These are phyloP conservation scores for Blakeslea trispora DNA, from an alignment of 371 early-diverging fungal species.

Conservation along the genomic window DNA sequence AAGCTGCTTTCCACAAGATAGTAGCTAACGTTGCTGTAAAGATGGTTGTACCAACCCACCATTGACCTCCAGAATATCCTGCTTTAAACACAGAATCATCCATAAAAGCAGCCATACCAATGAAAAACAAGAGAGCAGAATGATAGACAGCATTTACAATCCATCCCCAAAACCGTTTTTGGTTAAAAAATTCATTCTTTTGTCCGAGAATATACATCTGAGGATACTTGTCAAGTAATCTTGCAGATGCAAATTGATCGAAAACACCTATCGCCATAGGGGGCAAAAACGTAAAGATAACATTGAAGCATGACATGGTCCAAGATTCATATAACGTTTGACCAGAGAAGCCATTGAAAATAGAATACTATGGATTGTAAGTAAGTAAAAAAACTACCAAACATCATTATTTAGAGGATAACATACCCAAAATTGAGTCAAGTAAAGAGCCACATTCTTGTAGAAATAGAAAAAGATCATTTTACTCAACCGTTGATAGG, in stretches of 20 bases:
- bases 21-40: slow-evolving; percentile 79
- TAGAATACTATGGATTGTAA: slow-evolving; percentile 60
- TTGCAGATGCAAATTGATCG: slow-evolving; percentile 89
- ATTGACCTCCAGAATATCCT: slow-evolving; percentile 74
- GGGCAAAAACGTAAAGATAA: slow-evolving; percentile 87
- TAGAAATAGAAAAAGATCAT: slow-evolving; percentile 91
- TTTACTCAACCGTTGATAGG: slow-evolving; percentile 87
- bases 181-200: slow-evolving; percentile 88
- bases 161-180: slow-evolving; percentile 94
- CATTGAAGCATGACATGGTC: slow-evolving; percentile 90
- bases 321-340: slow-evolving; percentile 93
- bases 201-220: slow-evolving; percentile 95
- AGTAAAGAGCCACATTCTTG: slow-evolving; percentile 94
- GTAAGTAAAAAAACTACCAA: too few species aligned
- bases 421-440: slow-evolving; percentile 95
- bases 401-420: neutral
- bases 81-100: slow-evolving; percentile 57
- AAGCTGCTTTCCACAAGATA: slow-evolving; percentile 80
- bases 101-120: slow-evolving; percentile 62
- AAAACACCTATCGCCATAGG: slow-evolving; percentile 91
- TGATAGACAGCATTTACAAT: slow-evolving; percentile 92
- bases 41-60: slow-evolving; percentile 77
- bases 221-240: slow-evolving; percentile 94
- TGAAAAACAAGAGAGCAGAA: slow-evolving; percentile 69
- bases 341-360: slow-evolving; percentile 89